These are phyloP conservation scores for Plantago coronopus DNA, from an alignment of 305 asterid species.

Conservation along the genomic window DNA sequence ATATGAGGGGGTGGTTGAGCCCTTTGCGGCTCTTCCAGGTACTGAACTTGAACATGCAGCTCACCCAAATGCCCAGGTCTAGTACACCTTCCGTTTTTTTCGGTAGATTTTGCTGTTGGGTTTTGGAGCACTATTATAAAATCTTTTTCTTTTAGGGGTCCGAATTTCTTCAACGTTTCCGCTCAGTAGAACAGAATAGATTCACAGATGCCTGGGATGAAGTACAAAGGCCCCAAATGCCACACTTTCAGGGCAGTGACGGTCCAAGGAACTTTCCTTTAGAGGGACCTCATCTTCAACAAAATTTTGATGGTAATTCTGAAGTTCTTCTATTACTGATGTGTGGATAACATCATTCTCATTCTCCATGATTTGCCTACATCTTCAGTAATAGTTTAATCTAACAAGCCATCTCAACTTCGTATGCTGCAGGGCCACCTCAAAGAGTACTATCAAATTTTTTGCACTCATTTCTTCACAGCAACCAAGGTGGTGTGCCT, in stretches of 20 bases:
- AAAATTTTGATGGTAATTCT: constrained; percentile 64
- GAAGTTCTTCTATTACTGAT: constrained; percentile 12
- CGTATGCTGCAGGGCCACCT: constrained; percentile 74
- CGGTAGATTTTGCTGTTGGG: constrained; percentile 13
- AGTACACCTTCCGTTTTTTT: constrained; percentile 17
- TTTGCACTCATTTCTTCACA: constrained; percentile 92
- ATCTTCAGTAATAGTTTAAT: not conserved
- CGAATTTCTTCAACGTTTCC: constrained; percentile 78
- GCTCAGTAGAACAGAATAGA: constrained; percentile 61
- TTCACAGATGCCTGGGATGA: constrained; percentile 93
- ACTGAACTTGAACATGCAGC: constrained; percentile 64
- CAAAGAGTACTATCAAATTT: constrained; percentile 89
- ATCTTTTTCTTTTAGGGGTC: constrained; percentile 54
- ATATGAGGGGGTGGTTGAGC: constrained; percentile 54
- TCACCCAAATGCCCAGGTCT: constrained; percentile 75
- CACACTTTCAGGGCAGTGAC: constrained; percentile 37
- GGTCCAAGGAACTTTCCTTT: constrained; percentile 42
- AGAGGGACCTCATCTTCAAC: constrained; percentile 50
- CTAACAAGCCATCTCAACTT: constrained; percentile 20
- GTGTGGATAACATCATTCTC: not conserved
- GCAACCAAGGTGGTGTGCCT: constrained; percentile 69
- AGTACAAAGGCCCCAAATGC: constrained; percentile 72
- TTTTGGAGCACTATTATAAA: constrained; percentile 17
- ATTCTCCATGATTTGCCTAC: too few relatives aligned
- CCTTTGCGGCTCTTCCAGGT: constrained; percentile 81